These are phyloP conservation scores for Aspergillus texensis DNA, from an alignment of 2,329 filamentous ascomycete genomes.

Conservation along the genomic window DNA sequence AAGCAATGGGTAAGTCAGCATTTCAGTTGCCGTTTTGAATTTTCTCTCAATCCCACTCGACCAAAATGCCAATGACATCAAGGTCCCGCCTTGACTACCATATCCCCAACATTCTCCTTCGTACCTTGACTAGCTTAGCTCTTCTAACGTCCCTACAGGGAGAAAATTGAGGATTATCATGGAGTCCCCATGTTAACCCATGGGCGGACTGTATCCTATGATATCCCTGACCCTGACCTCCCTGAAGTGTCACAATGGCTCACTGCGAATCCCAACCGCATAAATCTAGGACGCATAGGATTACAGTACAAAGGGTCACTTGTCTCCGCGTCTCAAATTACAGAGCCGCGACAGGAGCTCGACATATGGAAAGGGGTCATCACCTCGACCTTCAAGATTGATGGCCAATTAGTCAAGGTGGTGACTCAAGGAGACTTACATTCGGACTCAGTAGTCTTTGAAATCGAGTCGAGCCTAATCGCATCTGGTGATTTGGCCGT, in stretches of 20 bases:
- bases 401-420: conserved; percentile 9
- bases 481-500: conserved; percentile 11
- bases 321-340: neutral
- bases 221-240: conserved; percentile 17
- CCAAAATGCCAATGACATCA: too few species aligned
- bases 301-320: conserved; percentile 10
- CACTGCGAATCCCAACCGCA: conserved; percentile 19
- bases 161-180: conserved; percentile 12
- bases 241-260: conserved; percentile 19
- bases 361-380: conserved; percentile 20
- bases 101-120: neutral
- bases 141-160: neutral
- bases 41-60: too few species aligned
- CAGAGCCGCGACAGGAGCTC: conserved; percentile 12
- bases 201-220: conserved; percentile 19
- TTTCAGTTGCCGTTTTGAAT: neutral
- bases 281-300: conserved; percentile 19
- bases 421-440: conserved; percentile 17
- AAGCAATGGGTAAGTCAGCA: conserved; percentile 8
- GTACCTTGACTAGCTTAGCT: too few species aligned
- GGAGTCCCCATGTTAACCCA: conserved; percentile 14
- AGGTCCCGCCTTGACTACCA: too few species aligned
- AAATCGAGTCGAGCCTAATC: conserved; percentile 8
- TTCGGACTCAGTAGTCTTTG: conserved; percentile 11
- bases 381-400: conserved; percentile 12